Conservation (phyloP, 2,329 filamentous ascomycete species). For the Scedosporium boydii region DNA sequence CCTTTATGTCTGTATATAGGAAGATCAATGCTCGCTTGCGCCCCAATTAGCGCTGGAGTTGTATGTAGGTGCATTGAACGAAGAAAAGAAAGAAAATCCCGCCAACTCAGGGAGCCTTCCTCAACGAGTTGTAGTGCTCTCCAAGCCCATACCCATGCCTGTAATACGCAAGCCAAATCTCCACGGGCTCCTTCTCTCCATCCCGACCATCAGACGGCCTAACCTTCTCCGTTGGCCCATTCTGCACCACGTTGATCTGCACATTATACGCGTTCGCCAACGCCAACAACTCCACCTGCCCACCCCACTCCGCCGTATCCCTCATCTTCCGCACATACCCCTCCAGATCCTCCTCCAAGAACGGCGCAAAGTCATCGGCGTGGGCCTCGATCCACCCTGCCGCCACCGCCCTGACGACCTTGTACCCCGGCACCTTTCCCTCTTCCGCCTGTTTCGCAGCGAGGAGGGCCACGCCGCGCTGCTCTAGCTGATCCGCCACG, state of each 20-base stretch:
- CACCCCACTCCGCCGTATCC: slow-evolving; percentile 92
- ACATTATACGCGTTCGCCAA: slow-evolving; percentile 73
- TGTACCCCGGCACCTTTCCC: slow-evolving; percentile 40
- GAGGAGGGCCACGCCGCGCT: slow-evolving; percentile 36
- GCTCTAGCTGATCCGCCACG: slow-evolving; percentile 70
- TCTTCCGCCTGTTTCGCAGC: slow-evolving; percentile 6
- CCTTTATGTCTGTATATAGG: not conserved
- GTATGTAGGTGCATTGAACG: not conserved
- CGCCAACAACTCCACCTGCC: slow-evolving; percentile 80
- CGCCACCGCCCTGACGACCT: slow-evolving; percentile 57
- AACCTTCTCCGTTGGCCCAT: slow-evolving; percentile 72
- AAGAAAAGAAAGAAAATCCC: not conserved
- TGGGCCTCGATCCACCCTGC: slow-evolving; percentile 69
- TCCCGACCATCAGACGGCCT: slow-evolving; percentile 32
- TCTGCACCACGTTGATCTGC: slow-evolving; percentile 77
- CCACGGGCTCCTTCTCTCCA: slow-evolving; percentile 37
- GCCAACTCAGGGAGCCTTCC: not conserved
- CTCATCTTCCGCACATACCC: slow-evolving; percentile 67
- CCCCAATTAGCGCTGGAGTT: not conserved
- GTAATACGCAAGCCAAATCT: slow-evolving; percentile 91
- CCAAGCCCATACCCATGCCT: slow-evolving; percentile 87
- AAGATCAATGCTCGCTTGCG: not conserved
- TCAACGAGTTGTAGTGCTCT: slow-evolving; percentile 92
- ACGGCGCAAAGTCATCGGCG: slow-evolving; percentile 73
- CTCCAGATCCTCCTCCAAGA: slow-evolving; percentile 72